Evolutionary conservation across 176 grass and related monocot species (phyloP), one percentile per base, ranked within the genome.

Genomic region (Bolboschoenus planiculmis): DNA sequence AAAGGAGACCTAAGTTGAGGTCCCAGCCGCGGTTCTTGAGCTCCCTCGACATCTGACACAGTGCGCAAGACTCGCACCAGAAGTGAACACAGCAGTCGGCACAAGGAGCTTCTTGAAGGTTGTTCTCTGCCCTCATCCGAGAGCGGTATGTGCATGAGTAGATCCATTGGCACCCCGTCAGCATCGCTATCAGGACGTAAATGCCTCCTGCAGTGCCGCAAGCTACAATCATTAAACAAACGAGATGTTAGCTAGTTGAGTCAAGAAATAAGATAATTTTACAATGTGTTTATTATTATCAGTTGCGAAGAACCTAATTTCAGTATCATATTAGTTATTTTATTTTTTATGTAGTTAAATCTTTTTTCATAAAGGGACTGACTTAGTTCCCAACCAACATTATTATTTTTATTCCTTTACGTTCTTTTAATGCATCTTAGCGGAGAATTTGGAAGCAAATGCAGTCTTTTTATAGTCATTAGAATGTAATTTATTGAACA

Each of bases 21-120:
- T 95, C 84, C 88, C 48, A 96, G 16, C 86, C 88, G 4, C 86
- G 86, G 10, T 86, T 87, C 72, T 83, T 53, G 88, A 96, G 90
- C 90, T 96, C 90, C 57, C 56, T 64, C 78, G 91, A 84, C 84
- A 92, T 57, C 88, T 96, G 93, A 59, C 83, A 73, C n/a, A 95
- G 86, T n/a, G 88, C 86, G 53, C 88, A 92, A 0, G 36, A 0
- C 56, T 87, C 86, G 81, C 93, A 96, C 56, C 85, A 96, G 88
- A 73, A 84, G 84, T 96, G 86, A 85, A 96, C 88, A 71, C 84
- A 64, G 85, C 90, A 91, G 86, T 92, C 93, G 78, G 48, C 18
- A 82, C 93, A 96, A 33, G 88, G 86, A 0, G 1, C 10, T 14
- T 89, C 88, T 16, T 83, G 55, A 30, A 96, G 86, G 7, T 23